phyloP scores from a whole-genome alignment of 2,329 filamentous ascomycete genomes.

The Colletotrichum phormii region DNA sequence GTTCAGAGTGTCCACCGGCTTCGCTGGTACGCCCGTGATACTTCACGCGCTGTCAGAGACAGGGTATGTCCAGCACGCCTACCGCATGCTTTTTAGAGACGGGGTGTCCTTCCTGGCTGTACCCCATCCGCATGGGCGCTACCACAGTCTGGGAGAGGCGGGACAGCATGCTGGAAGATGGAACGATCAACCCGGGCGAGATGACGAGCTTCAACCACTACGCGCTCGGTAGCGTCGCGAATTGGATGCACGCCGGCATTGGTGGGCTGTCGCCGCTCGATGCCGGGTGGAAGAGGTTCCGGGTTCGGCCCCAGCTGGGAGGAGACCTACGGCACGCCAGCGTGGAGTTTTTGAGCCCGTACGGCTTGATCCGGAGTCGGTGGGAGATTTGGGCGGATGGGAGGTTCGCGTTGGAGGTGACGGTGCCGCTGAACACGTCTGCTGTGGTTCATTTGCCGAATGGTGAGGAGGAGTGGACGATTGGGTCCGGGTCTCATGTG shows the following conservation, averaged over 20 bases:
- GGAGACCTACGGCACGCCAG: constrained; percentile 48
- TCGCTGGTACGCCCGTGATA: constrained; percentile 56
- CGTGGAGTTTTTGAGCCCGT: constrained; percentile 44
- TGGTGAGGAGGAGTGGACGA: background rate
- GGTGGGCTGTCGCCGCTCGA: constrained; percentile 52
- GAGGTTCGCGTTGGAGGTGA: background rate
- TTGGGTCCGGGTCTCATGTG: background rate
- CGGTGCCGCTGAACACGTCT: constrained; percentile 5
- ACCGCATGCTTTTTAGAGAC: constrained; percentile 60
- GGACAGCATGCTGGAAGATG: constrained; percentile 59
- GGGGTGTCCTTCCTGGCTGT: constrained; percentile 59
- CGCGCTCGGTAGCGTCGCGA: constrained; percentile 57
- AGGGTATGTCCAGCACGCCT: constrained; percentile 48
- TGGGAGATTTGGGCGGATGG: constrained; percentile 40
- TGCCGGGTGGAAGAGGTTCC: constrained; percentile 53
- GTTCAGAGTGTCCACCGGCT: constrained; percentile 54
- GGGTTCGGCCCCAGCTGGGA: constrained; percentile 49
- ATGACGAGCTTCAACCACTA: constrained; percentile 66
- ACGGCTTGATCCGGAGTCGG: constrained; percentile 42
- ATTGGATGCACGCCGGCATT: constrained; percentile 58
- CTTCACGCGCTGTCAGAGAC: constrained; percentile 45
- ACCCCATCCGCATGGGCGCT: constrained; percentile 55
- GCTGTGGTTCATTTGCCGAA: constrained; percentile 7
- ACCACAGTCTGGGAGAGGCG: constrained; percentile 65
- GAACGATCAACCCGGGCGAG: constrained; percentile 54